Percentiles rank a stretch among this genome's conserved stretches.
phyloP scores from a whole-genome alignment of 169 alveolate species.

The Plasmodium chabaudi region DNA sequence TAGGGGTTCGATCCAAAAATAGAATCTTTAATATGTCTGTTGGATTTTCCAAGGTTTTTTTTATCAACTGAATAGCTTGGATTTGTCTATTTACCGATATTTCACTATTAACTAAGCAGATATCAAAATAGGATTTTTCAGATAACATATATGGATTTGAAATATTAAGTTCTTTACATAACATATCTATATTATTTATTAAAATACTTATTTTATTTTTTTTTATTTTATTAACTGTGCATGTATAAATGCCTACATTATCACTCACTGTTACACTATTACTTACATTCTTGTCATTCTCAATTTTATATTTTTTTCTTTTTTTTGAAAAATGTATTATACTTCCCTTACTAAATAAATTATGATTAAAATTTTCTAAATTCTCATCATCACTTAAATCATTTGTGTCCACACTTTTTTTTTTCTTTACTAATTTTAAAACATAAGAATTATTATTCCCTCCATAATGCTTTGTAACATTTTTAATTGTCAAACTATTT shows the following conservation, averaged over 20 bases:
- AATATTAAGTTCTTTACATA: conserved; percentile 52
- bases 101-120: conserved; percentile 45
- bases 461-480: conserved; percentile 19
- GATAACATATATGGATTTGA: conserved; percentile 11
- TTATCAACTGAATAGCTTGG: conserved; percentile 52
- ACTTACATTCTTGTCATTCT: background rate
- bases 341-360: conserved; percentile 53
- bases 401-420: conserved; percentile 20
- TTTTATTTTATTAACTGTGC: conserved; percentile 67
- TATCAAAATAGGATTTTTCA: conserved; percentile 49
- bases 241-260: conserved; percentile 24
- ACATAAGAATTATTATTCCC: conserved; percentile 41
- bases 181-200: conserved; percentile 7
- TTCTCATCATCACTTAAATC: conserved; percentile 71
- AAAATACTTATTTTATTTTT: conserved; percentile 44
- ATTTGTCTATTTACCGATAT: conserved; percentile 41
- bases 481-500: conserved; percentile 43
- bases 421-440: conserved; percentile 38
- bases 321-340: conserved; percentile 68
- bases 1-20: conserved; percentile 18
- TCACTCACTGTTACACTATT: conserved; percentile 3
- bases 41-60: conserved; percentile 19
- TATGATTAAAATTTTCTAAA: conserved; percentile 40
- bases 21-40: conserved; percentile 36
- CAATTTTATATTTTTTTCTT: conserved; percentile 33